Percentiles rank a stretch among this genome's conserved stretches.
Conservation (phyloP, 2,329 filamentous ascomycete species). For the Diaporthe sp. region DNA sequence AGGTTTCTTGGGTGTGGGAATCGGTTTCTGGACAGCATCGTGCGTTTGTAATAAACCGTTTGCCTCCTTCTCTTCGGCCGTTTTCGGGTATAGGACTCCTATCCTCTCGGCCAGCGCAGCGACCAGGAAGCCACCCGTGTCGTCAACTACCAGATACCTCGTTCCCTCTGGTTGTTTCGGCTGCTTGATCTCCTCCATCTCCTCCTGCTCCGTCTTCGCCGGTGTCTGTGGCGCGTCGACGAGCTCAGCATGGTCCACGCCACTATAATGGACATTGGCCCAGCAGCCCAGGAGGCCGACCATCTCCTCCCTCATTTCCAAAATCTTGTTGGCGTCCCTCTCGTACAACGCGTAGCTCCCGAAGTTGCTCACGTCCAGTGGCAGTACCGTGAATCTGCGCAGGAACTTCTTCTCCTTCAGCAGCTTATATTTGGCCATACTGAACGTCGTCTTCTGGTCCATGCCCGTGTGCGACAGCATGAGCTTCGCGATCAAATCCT, state of each 20-base stretch:
- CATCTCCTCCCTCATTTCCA: constrained; percentile 90
- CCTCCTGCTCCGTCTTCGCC: constrained; percentile 46
- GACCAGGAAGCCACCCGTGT: constrained; percentile 85
- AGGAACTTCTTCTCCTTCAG: constrained; percentile 96
- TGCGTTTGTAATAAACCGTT: constrained; percentile 20
- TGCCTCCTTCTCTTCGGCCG: constrained; percentile 47
- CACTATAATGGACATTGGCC: constrained; percentile 88
- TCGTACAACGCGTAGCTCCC: constrained; percentile 84
- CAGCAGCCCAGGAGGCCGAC: constrained; percentile 87
- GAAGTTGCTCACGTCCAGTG: constrained; percentile 83
- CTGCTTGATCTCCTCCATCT: constrained; percentile 44
- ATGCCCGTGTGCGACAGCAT: constrained; percentile 90
- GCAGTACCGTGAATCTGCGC: constrained; percentile 86
- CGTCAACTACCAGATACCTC: constrained; percentile 87
- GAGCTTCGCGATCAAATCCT: constrained; percentile 93
- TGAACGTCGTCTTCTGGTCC: constrained; percentile 95
- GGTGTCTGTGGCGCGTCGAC: constrained; percentile 34
- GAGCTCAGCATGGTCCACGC: constrained; percentile 47
- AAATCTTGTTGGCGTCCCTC: constrained; percentile 82
- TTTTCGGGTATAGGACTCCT: constrained; percentile 76
- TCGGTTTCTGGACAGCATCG: not conserved
- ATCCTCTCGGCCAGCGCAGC: constrained; percentile 90
- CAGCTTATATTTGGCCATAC: constrained; percentile 94
- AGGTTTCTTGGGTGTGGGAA: not conserved
- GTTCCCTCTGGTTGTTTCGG: constrained; percentile 51